Evolutionary conservation across 176 grass and related monocot genomes (phyloP), one percentile per base, ranked within the genome.

Genomic region (Triticum turgidum): DNA sequence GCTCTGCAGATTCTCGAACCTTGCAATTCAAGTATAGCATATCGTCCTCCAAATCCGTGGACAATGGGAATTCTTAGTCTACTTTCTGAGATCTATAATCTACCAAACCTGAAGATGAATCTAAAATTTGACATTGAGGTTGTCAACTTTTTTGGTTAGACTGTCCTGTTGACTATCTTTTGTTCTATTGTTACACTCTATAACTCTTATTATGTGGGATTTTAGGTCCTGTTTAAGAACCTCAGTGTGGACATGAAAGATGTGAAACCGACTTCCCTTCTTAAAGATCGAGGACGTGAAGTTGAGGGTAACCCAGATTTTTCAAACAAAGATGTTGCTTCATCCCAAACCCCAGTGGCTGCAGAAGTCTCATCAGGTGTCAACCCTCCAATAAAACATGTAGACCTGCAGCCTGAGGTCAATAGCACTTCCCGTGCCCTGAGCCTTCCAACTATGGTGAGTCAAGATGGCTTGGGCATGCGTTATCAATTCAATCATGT

Each of bases 41-140:
- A 93, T 88, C 91, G 80, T 42, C 94, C 94, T 88, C 94, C 94
- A 44, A 97, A 97, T 85, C 94, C 94, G 10, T 97, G 91, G 94
- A 97, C 94, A 29, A 93, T 97, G 94, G 91, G 94, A 73, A 93
- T 97, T 69, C 89, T 97, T 81, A 93, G 91, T 86, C 86, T 97
- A 85, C 91, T 97, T 86, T 80, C 80, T 64, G 94, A 97, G 83
- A 97, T 97, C 32, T 97, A 97, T 84, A 93, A 91, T 86, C 89
- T 90, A 63, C 94, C 94, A 79, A 97, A 97, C 70, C 94, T 97
- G 71, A 97, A 97, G 89, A 97, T 97, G 91, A 97, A 97, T 86
- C 80, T 97, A 56, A 97, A 89, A 90, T 97, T 97, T 90, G 94
- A 97, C 42, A 97, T 97, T 65, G 94, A 97, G 94, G 94, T 97